Evolutionary conservation across 179 eudicot genomes (phyloP).

Genomic region (Nepenthes alata): DNA sequence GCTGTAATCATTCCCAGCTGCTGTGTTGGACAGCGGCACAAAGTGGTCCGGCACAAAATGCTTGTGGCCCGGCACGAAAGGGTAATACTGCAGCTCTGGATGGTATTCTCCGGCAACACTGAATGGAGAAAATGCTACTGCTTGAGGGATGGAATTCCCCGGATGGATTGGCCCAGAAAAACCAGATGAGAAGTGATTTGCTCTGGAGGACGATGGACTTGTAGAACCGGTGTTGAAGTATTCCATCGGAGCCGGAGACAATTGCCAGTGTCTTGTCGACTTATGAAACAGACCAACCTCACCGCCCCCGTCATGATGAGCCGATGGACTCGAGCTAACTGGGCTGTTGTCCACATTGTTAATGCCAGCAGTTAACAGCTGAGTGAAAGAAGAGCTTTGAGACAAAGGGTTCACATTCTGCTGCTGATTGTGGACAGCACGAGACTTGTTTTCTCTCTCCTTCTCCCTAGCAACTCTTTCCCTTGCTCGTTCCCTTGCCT

Average conservation of each 20-base stretch:
- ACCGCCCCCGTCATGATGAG: not conserved
- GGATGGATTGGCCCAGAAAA: constrained; percentile 8
- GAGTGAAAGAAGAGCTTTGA: constrained; percentile 49
- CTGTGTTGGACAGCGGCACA: constrained; percentile 1
- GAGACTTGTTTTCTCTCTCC: constrained; percentile 32
- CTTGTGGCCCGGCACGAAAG: constrained; percentile 32
- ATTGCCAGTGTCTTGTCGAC: constrained; percentile 16
- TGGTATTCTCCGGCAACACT: constrained; percentile 14
- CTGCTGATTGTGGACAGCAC: constrained; percentile 1
- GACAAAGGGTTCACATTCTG: constrained; percentile 20
- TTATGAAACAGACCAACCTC: not conserved
- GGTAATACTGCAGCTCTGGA: constrained; percentile 41
- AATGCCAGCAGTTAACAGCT: constrained; percentile 54
- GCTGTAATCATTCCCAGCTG: constrained; percentile 35
- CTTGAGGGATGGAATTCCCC: constrained; percentile 26
- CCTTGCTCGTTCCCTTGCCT: constrained; percentile 69
- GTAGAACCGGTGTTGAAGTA: constrained; percentile 40
- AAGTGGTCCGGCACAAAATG: constrained; percentile 23
- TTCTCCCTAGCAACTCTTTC: constrained; percentile 64
- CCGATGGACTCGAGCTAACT: constrained; percentile 14
- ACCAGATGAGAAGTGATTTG: constrained; percentile 9
- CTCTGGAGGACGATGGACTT: constrained; percentile 7
- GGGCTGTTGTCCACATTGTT: constrained; percentile 15
- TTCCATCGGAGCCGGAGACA: constrained; percentile 31
- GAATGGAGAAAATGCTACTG: constrained; percentile 19